Evolutionary conservation across 805 yeast genomes (phyloP).

Genomic region (Wickerhamiella brachini): DNA sequence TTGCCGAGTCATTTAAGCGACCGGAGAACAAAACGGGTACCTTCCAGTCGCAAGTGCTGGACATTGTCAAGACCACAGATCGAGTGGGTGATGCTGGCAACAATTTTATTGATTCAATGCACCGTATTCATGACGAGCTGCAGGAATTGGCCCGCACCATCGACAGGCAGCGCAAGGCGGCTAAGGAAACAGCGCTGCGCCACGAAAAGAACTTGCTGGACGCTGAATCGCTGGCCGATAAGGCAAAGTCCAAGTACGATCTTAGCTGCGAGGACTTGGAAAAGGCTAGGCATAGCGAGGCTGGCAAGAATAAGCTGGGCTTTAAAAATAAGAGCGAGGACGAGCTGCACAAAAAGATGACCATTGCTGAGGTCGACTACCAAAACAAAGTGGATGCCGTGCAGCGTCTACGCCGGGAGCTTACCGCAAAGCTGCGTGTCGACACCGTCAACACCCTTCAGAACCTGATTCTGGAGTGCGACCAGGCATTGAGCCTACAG

Average conservation of each 20-base stretch:
- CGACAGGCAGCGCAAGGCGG: conserved; percentile 54
- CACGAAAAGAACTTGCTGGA: conserved; percentile 78
- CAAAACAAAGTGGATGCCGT: conserved; percentile 61
- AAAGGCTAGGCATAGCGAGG: conserved; percentile 65
- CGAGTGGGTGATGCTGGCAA: conserved; percentile 55
- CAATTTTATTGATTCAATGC: conserved; percentile 65
- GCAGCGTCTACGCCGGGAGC: conserved; percentile 58
- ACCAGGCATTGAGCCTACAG: conserved; percentile 79
- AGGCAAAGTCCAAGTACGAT: conserved; percentile 68
- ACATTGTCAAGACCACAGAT: conserved; percentile 66
- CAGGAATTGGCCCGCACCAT: conserved; percentile 55
- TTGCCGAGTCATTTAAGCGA: conserved; percentile 36
- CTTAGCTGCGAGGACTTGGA: conserved; percentile 79
- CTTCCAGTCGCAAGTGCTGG: conserved; percentile 50
- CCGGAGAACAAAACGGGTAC: conserved; percentile 45
- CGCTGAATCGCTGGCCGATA: conserved; percentile 71
- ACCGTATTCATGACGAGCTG: conserved; percentile 77
- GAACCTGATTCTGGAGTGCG: conserved; percentile 71
- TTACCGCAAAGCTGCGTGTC: conserved; percentile 65
- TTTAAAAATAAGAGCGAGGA: conserved; percentile 87
- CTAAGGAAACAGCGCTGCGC: conserved; percentile 70
- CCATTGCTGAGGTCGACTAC: conserved; percentile 76
- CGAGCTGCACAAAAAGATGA: conserved; percentile 67
- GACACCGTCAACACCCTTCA: conserved; percentile 55
- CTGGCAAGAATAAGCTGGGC: conserved; percentile 66